Base-by-base conservation (phyloP, 306 rosid species). In the Cicer cuneatum region DNA sequence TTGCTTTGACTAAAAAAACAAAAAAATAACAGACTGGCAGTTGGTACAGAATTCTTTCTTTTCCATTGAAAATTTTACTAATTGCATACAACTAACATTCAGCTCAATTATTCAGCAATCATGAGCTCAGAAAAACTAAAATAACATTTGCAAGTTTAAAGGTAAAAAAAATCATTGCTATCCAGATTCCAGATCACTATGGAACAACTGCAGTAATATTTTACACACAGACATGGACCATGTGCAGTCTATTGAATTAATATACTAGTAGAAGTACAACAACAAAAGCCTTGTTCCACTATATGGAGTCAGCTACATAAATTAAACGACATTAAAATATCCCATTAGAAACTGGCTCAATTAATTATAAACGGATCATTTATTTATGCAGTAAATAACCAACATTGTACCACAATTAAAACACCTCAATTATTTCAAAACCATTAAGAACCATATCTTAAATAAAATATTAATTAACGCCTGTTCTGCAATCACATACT, bases 341-440 rank as follows among this genome's bases (percentile, higher is more conserved):
- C 40, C 53, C 5, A 21, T 12, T 43, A 68, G 9, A 8, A 62
- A 18, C 72, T 6, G 7, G 35, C 5, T 12, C 60, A 51, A 29
- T 18, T 13, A 56, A 5, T 49, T 39, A 5, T 5, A 62, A 62
- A 56, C 47, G 14, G n/a, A 45, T 29, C 21, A 16, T 47, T 46
- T 15, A 45, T 11, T 11, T 33, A 5, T 58, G 16, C 40, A 54
- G 61, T 19, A 54, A 54, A 19, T 15, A 5, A 75, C n/a, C 65
- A 10, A 60, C 70, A 37, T 4, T 65, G n/a, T 38, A 58, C 38
- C 63, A 49, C 15, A 40, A 69, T 15, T 38, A 21, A 29, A 29
- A 54, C 69, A 66, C 58, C 77, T 41, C 48, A 80, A 72, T 60
- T 13, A 83, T 37, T 42, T 24, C 54, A 43, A 59, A 66, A 59